Percentiles rank a stretch among this genome's conserved stretches.
These are phyloP conservation scores for Kernera saxatilis DNA, from an alignment of 345 rosid genomes.

Conservation along the genomic window DNA sequence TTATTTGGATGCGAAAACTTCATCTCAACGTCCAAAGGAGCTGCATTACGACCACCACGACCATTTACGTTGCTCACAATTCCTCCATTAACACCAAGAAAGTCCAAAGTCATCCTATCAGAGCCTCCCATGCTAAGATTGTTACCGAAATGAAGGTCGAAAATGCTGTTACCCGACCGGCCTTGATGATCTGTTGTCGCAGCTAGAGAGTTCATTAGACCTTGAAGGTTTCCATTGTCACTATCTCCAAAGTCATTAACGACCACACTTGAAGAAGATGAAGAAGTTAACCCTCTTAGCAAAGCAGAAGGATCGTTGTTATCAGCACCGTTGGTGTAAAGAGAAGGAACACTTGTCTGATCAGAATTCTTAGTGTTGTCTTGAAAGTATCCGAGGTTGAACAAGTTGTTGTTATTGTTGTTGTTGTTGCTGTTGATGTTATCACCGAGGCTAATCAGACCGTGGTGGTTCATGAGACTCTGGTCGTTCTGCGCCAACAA, in stretches of 20 bases:
- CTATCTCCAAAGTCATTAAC: constrained; percentile 29
- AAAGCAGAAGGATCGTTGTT: constrained; percentile 43
- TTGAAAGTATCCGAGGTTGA: constrained; percentile 55
- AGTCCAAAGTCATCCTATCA: constrained; percentile 63
- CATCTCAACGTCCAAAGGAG: constrained; percentile 15
- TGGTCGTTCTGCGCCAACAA: constrained; percentile 18
- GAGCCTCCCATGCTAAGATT: constrained; percentile 28
- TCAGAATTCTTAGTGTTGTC: constrained; percentile 25
- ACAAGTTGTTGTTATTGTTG: constrained; percentile 21
- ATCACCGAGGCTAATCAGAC: constrained; percentile 23
- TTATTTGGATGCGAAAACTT: constrained; percentile 25
- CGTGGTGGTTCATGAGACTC: constrained; percentile 26
- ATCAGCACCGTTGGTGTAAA: constrained; percentile 61
- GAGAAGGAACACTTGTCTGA: constrained; percentile 49
- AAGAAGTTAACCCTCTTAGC: constrained; percentile 53
- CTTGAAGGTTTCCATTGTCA: constrained; percentile 51
- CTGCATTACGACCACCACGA: constrained; percentile 19
- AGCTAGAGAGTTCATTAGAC: constrained; percentile 56
- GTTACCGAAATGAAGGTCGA: constrained; percentile 27
- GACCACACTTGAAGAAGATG: constrained; percentile 28
- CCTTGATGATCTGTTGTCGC: constrained; percentile 20
- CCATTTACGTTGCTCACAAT: constrained; percentile 35
- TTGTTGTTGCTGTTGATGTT: constrained; percentile 13
- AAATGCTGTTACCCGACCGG: constrained; percentile 24
- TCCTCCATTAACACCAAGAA: constrained; percentile 66